These are phyloP conservation scores for Paramecium biaurelia DNA, from an alignment of 73 alveolate genomes.

Conservation along the genomic window DNA sequence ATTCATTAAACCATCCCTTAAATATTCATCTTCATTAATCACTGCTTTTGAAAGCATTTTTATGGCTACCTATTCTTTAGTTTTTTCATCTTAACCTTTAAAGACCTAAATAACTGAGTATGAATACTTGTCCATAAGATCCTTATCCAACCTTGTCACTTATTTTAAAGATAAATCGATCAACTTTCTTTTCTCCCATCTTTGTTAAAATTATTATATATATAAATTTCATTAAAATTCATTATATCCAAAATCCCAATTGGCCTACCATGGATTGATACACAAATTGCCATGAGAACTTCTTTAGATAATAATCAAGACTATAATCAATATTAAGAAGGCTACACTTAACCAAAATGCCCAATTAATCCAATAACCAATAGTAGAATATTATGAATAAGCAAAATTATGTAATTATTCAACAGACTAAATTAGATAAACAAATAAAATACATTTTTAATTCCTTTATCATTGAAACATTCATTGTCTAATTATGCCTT, in stretches of 20 bases:
- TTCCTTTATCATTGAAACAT: not conserved
- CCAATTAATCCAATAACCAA: not conserved
- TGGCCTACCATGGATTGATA: not conserved
- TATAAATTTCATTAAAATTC: not conserved
- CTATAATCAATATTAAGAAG: not conserved
- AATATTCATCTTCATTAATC: constrained; percentile 43
- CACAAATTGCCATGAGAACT: not conserved
- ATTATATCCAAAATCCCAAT: not conserved
- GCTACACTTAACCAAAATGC: not conserved
- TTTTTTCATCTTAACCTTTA: constrained; percentile 53
- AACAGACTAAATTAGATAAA: not conserved
- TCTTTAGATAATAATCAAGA: not conserved
- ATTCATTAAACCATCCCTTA: constrained; percentile 47
- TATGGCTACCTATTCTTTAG: constrained; percentile 58
- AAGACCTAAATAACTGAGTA: not conserved
- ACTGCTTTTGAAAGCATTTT: constrained; percentile 54
- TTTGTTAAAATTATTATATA: not conserved
- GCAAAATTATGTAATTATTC: not conserved
- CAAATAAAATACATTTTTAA: not conserved
- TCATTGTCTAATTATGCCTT: not conserved
- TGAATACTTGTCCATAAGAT: constrained; percentile 9
- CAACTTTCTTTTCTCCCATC: constrained; percentile 45
- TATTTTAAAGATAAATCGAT: constrained; percentile 7
- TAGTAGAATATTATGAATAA: not conserved
- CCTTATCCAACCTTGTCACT: constrained; percentile 33